Base-by-base conservation (phyloP, 345 rosid genomes). In the Gossypium thurberi region DNA sequence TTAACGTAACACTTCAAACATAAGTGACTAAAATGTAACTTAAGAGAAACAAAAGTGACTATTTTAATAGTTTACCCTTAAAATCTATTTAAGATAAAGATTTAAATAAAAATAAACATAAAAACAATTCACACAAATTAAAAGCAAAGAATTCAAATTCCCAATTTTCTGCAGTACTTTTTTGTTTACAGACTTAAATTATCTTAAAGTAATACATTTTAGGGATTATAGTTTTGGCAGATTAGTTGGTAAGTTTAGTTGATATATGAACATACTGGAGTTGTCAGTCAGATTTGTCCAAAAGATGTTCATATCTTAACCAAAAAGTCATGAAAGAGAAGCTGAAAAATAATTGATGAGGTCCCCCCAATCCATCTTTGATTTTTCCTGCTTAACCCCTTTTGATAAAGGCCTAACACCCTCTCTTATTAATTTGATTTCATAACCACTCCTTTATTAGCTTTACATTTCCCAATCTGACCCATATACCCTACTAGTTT, bases 381-480 rank as follows among this genome's bases (percentile, higher is more conserved):
- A 83, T 82, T 63, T 78, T 77, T 82, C 81, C 70, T 25, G 50
- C 74, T 77, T 62, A 81, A 82, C 91, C 79, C 83, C 83, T 81
- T 84, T 81, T 77, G 91, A 87, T 61, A 85, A 87, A 79, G 87
- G 80, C 84, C 44, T 73, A 51, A 50, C 85, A 87, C 79, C 87
- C 71, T 78, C 81, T 79, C 80, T 76, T 14, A 64, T 71, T 62
- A 65, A 66, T 46, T 76, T 55, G 78, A 58, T 56, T 56, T 56
- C 2, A 56, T 20, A 56, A 12, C 26, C 14, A 20, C 28, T 10
- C 26, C 60, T 56, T 20, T 56, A 56, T 56, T 56, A 18, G 60
- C 26, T 56, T 56, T 20, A 0, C 1, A 56, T 20, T 20, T 56
- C 13, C 60, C 26, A 56, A 2, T 56, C 18, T 20, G 10, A 56